Evolutionary conservation across 345 rosid genomes (phyloP), one percentile per base, ranked within the genome.

Genomic region (Orychophragmus violaceus): DNA sequence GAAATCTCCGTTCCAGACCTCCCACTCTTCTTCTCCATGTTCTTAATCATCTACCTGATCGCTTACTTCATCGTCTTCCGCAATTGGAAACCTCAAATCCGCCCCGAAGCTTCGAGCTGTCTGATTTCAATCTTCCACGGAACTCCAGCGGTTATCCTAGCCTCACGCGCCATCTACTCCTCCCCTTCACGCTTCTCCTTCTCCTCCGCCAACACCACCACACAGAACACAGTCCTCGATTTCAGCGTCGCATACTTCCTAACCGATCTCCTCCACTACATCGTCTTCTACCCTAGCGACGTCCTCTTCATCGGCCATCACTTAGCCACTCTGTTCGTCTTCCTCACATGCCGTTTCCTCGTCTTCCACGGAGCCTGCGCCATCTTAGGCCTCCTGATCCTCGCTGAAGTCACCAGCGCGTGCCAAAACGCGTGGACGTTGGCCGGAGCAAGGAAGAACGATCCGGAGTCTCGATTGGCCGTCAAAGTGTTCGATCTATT

Each of bases 351-450:
- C 76, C 78, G 97, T 0, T 78, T 82, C 82, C 17, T 84, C 25
- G 92, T 82, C 66, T 55, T 32, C 41, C 96, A 84, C 80, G 99
- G 99, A 46, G 84, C 97, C 0, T 87, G 70, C 60, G 86, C 91
- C 4, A 76, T 93, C 6, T 81, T 93, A 50, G 55, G 73, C 13
- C 81, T 93, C 4, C 33, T 93, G 41, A 44, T 87, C 60, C 85
- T 93, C 4, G 97, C 99, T 0, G 98, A 93, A 66, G 79, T 83
- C 17, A 93, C 96, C 50, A 90, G 97, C 85, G 80, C 79, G 0
- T 93, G 96, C 77, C 98, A 88, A 79, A 90, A 94, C 78, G 78
- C 74, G 3, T 94, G 97, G 99, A 88, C 99, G 0, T 81, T 94
- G 4, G 89, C 97, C 14, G 59, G 80, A 7, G 83, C 73, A 0